Evolutionary conservation across 1,284 basidiomycete species (phyloP).

Genomic region (Cutaneotrichosporon sp.): DNA sequence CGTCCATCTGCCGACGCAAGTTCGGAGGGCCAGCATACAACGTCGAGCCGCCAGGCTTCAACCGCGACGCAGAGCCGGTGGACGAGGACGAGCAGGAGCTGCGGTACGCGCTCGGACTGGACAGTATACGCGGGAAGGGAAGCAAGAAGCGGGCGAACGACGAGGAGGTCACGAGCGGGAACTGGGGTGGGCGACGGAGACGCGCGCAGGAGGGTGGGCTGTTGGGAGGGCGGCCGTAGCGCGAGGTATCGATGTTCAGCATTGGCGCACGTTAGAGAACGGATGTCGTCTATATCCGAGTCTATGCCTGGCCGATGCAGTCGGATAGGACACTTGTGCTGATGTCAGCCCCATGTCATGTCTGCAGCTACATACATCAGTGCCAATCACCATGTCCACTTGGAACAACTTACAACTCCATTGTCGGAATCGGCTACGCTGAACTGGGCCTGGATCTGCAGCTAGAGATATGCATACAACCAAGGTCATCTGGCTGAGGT

Average conservation of each 20-base stretch:
- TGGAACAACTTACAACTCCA: too few relatives aligned
- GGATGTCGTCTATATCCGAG: too few relatives aligned
- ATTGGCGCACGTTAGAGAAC: not conserved
- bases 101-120: slow-evolving; percentile 44
- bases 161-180: slow-evolving; percentile 48
- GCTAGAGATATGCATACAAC: too few relatives aligned
- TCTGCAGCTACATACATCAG: too few relatives aligned
- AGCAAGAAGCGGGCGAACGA: slow-evolving; percentile 35
- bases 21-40: slow-evolving; percentile 47
- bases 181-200: slow-evolving; percentile 47
- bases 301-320: too few relatives aligned
- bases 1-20: slow-evolving; percentile 61
- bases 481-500: too few relatives aligned
- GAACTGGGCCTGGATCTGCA: too few relatives aligned
- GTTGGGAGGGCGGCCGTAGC: slow-evolving; percentile 5
- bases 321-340: too few relatives aligned
- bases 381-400: too few relatives aligned
- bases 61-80: slow-evolving; percentile 24
- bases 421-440: too few relatives aligned
- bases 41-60: slow-evolving; percentile 42
- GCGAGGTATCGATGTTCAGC: not conserved
- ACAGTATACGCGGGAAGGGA: slow-evolving; percentile 34
- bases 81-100: slow-evolving; percentile 48
- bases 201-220: slow-evolving; percentile 27
- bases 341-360: too few relatives aligned